Base-by-base conservation (phyloP, 2,329 filamentous ascomycete genomes). In the Neonectria faginata region DNA sequence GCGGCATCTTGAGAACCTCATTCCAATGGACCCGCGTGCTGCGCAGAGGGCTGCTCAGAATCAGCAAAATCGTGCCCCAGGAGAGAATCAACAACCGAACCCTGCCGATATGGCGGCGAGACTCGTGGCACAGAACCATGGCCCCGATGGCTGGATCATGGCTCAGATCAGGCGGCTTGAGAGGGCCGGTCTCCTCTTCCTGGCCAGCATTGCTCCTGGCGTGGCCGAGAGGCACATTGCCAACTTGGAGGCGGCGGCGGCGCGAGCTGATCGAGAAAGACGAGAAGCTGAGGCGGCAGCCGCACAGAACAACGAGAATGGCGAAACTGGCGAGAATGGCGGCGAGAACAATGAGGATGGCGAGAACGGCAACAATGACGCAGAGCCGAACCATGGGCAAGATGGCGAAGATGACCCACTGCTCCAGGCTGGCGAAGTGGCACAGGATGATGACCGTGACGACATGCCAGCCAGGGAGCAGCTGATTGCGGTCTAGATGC, bases 201-300 rank as follows among this genome's bases (percentile, higher is more conserved):
- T 91, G 22, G 89, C 89, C 20, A 91, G 89, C 73, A 84, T 91
- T 65, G 87, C 88, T 2, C 89, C 89, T 1, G 89, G 89, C 10
- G 84, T 91, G 25, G 88, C 88, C 1, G 89, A 91, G 76, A 80
- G 88, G 53, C 89, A 91, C 66, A 90, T 91, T 65, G 85, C 84
- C 25, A 82, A 86, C 48, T 75, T 88, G 2, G 86, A 88, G 69
- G 85, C 83, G 4, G 83, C 86, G 60, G 83, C 82, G 42, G 39
- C n/a, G 7, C 79, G 82, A 54, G 80, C 76, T 2, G 84, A 84
- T 68, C 74, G 79, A 44, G 77, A 81, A 65, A 78, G 82, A 27
- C 78, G 78, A 68, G 81, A 85, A 62, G 80, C 79, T 1, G 82
- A 79, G 12, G 78, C 78, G 45, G 74, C 79, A 42, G 76, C 76